Evolutionary conservation across 2,329 filamentous ascomycete genomes (phyloP).

Genomic region (Apiospora arundinis): DNA sequence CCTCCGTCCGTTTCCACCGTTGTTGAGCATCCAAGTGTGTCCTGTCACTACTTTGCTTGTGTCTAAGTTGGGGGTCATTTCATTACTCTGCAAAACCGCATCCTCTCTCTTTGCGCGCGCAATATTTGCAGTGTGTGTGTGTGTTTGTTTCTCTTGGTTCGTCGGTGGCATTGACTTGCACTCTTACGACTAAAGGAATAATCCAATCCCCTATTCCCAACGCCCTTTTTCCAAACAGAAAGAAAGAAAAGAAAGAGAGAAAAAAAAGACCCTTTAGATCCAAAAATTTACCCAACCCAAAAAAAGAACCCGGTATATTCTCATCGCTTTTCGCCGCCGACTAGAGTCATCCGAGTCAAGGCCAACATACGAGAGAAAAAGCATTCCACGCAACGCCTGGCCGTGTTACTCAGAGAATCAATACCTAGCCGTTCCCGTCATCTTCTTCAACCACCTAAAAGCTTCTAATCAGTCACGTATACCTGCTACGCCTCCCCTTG

Average conservation of each 20-base stretch:
- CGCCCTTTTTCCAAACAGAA: constrained; percentile 16
- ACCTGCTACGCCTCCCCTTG: background rate
- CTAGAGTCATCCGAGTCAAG: constrained; percentile 29
- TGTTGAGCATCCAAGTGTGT: constrained; percentile 27
- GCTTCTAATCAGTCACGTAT: constrained; percentile 17
- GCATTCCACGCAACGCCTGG: constrained; percentile 23
- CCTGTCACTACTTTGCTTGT: constrained; percentile 25
- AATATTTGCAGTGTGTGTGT: constrained; percentile 27
- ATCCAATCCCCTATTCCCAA: background rate
- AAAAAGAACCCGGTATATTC: constrained; percentile 6
- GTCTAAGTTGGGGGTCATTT: constrained; percentile 26
- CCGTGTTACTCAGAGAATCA: constrained; percentile 30
- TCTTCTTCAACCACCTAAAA: constrained; percentile 12
- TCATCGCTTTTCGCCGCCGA: constrained; percentile 17
- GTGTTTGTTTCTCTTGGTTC: constrained; percentile 34
- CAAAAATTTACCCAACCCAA: background rate
- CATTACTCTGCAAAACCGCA: constrained; percentile 21
- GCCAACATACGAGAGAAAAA: constrained; percentile 18
- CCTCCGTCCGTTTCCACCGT: background rate
- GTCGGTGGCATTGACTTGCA: constrained; percentile 60
- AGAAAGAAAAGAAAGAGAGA: constrained; percentile 20
- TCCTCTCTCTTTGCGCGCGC: constrained; percentile 25
- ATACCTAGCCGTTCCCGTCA: constrained; percentile 4
- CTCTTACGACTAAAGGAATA: constrained; percentile 47
- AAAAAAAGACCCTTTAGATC: constrained; percentile 18